Percentiles rank a stretch among this genome's conserved stretches.
These are phyloP conservation scores for Hamigera avellanea DNA, from an alignment of 495 filamentous ascomycete genomes.

Conservation along the genomic window DNA sequence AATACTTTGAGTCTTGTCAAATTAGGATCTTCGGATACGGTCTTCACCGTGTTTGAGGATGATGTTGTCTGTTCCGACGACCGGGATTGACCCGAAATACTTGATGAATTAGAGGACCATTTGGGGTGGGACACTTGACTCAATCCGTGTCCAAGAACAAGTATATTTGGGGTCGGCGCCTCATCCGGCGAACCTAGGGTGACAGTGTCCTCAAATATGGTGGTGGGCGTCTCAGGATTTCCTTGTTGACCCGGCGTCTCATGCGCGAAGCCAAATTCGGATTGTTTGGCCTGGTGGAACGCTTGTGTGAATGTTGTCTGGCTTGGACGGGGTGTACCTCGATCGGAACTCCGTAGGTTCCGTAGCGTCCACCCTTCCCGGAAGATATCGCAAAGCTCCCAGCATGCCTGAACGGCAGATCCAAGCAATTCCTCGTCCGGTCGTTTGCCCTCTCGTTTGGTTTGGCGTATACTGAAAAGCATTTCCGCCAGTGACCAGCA, in stretches of 20 bases:
- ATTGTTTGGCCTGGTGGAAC: slow-evolving; percentile 34
- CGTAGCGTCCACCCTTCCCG: slow-evolving; percentile 87
- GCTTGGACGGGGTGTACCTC: slow-evolving; percentile 73
- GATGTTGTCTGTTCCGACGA: slow-evolving; percentile 55
- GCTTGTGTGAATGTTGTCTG: slow-evolving; percentile 58
- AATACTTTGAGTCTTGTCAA: slow-evolving; percentile 62
- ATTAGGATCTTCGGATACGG: slow-evolving; percentile 55
- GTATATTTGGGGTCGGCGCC: slow-evolving; percentile 67
- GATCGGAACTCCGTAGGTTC: slow-evolving; percentile 70
- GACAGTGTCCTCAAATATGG: slow-evolving; percentile 77
- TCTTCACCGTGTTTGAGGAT: slow-evolving; percentile 63
- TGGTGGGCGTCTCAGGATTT: slow-evolving; percentile 80
- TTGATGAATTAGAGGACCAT: slow-evolving; percentile 68
- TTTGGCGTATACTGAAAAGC: slow-evolving; percentile 86
- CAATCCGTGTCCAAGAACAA: slow-evolving; percentile 61
- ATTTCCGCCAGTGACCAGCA: slow-evolving; percentile 91
- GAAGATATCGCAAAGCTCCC: slow-evolving; percentile 92
- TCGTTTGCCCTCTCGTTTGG: slow-evolving; percentile 56
- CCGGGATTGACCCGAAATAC: slow-evolving; percentile 59
- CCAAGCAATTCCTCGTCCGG: slow-evolving; percentile 75
- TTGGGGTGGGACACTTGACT: slow-evolving; percentile 27
- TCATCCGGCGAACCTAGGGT: slow-evolving; percentile 63
- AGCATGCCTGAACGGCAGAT: slow-evolving; percentile 83
- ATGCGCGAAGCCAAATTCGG: slow-evolving; percentile 17
- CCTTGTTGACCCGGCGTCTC: slow-evolving; percentile 22